Conservation (phyloP, 225 moss, liverwort and hornwort genomes). For the Asterella californica region DNA sequence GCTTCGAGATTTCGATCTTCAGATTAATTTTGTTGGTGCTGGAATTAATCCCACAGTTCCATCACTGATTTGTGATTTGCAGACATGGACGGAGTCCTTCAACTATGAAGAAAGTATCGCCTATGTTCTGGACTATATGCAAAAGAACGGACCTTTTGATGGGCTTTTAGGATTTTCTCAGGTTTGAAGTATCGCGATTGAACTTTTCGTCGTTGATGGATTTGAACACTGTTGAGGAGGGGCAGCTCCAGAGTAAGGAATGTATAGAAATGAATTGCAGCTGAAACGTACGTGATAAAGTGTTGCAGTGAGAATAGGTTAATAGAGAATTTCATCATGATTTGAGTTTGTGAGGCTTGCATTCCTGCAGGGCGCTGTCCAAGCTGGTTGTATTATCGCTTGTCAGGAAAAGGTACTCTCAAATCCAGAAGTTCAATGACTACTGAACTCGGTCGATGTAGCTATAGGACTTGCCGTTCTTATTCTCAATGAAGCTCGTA, state of each 20-base stretch:
- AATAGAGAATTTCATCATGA: neutral
- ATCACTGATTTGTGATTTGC: neutral
- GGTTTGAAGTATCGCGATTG: conserved; percentile 17
- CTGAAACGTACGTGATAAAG: no score
- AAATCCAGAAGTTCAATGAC: neutral
- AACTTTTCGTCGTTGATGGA: neutral
- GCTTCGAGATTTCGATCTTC: neutral
- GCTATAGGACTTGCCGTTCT: neutral
- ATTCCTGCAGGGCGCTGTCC: conserved; percentile 56
- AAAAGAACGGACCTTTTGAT: conserved; percentile 85
- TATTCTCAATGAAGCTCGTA: no score
- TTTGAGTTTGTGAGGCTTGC: neutral
- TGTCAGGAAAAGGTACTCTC: conserved; percentile 12
- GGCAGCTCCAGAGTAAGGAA: neutral
- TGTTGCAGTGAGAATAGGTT: neutral
- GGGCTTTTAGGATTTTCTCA: conserved; percentile 85
- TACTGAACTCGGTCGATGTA: no score
- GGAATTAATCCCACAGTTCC: neutral
- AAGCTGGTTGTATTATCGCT: conserved; percentile 16
- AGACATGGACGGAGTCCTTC: conserved; percentile 60
- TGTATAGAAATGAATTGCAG: neutral
- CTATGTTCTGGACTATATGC: conserved; percentile 59
- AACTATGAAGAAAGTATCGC: conserved; percentile 62
- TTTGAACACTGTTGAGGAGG: no score
- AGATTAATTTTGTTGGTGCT: no score